A percentile compares a stretch with the other conserved stretches of the same genome.
phyloP scores from a whole-genome alignment of 495 filamentous ascomycete genomes.

The Aspergillus bertholletiae region DNA sequence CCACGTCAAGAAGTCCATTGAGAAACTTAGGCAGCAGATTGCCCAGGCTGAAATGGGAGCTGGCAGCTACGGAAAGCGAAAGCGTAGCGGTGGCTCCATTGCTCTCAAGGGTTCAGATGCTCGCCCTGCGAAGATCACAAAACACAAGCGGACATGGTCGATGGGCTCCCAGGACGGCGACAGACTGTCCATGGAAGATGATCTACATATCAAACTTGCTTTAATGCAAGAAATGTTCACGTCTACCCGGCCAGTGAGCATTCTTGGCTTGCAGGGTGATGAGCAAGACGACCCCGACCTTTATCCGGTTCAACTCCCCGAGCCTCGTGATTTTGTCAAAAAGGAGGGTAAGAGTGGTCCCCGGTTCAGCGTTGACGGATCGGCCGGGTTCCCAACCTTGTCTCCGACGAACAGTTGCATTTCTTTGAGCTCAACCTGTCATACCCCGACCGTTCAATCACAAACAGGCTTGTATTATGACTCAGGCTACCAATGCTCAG shows the following conservation, averaged over 20 bases:
- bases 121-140: slow-evolving; percentile 71
- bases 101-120: slow-evolving; percentile 43
- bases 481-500: slow-evolving; percentile 19
- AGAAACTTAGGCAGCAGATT: slow-evolving; percentile 91
- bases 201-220: slow-evolving; percentile 78
- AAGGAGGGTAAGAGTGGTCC: slow-evolving; percentile 54
- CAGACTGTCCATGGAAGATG: slow-evolving; percentile 74
- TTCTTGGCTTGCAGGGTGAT: slow-evolving; percentile 78
- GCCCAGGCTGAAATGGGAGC: slow-evolving; percentile 82
- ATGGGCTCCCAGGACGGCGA: slow-evolving; percentile 81
- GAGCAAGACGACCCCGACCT: slow-evolving; percentile 86
- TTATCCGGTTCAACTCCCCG: slow-evolving; percentile 72
- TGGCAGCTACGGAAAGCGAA: slow-evolving; percentile 85
- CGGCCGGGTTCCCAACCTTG: slow-evolving; percentile 44
- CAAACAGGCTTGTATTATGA: slow-evolving; percentile 16
- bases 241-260: slow-evolving; percentile 79
- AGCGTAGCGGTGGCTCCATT: slow-evolving; percentile 58
- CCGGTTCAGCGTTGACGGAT: slow-evolving; percentile 50
- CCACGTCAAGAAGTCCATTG: slow-evolving; percentile 89
- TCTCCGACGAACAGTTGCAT: slow-evolving; percentile 59
- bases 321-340: slow-evolving; percentile 61
- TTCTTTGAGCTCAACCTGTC: slow-evolving; percentile 45
- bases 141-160: slow-evolving; percentile 95
- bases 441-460: slow-evolving; percentile 9
- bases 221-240: slow-evolving; percentile 95